Evolutionary conservation across 495 filamentous ascomycete genomes (phyloP).

Genomic region (Penicillium nucicola): DNA sequence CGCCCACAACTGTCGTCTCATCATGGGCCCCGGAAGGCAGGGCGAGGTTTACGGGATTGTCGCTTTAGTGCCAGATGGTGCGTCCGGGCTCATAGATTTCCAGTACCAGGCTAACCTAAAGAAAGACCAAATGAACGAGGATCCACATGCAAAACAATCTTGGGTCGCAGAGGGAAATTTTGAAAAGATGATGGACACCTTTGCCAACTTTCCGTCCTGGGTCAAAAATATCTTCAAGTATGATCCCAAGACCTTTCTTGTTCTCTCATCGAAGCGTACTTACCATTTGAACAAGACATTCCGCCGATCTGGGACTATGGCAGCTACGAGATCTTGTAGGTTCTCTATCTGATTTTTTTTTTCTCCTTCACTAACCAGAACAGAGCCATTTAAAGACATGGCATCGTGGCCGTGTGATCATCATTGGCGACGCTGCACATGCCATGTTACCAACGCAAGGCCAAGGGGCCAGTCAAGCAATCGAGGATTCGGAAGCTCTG

Average conservation of each 20-base stretch:
- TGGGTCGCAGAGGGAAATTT: conserved; percentile 23
- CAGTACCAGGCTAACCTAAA: background rate
- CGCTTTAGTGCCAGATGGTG: conserved; percentile 21
- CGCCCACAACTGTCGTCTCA: conserved; percentile 18
- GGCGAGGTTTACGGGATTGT: conserved; percentile 21
- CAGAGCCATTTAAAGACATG: conserved; percentile 34
- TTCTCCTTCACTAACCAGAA: background rate
- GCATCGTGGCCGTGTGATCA: conserved; percentile 33
- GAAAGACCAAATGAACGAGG: conserved; percentile 24
- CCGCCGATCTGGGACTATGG: conserved; percentile 31
- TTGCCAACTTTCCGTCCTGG: conserved; percentile 32
- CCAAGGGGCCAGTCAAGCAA: conserved; percentile 36
- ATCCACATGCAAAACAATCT: conserved; percentile 16
- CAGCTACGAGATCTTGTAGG: conserved; percentile 39
- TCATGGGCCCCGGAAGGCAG: conserved; percentile 22
- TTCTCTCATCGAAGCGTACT: background rate
- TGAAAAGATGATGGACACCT: conserved; percentile 35
- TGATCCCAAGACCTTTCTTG: background rate
- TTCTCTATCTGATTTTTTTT: background rate
- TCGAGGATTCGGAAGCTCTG: conserved; percentile 38
- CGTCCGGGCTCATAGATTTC: background rate
- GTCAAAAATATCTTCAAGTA: conserved; percentile 23
- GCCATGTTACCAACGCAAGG: conserved; percentile 42
- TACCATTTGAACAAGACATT: conserved; percentile 9
- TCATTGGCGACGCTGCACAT: conserved; percentile 46